Evolutionary conservation across 768 basidiomycete species (phyloP).

Genomic region (Tulasnella sp.): DNA sequence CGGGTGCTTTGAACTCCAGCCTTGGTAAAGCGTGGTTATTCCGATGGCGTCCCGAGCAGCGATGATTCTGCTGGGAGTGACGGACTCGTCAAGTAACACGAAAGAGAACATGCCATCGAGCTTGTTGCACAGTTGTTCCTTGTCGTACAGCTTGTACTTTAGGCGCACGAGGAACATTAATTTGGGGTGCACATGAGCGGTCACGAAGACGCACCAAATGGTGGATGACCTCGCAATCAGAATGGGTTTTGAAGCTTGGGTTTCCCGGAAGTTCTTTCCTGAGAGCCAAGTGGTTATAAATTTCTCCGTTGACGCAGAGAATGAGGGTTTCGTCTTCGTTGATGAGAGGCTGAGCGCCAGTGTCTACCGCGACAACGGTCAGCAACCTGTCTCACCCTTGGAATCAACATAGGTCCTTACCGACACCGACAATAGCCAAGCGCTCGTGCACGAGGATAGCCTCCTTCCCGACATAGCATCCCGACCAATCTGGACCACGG

Average conservation of each 20-base stretch:
- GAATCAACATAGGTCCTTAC: slow-evolving; percentile 49
- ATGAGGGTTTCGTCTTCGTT: slow-evolving; percentile 79
- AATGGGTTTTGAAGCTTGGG: slow-evolving; percentile 91
- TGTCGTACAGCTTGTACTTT: slow-evolving; percentile 26
- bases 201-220: slow-evolving; percentile 60
- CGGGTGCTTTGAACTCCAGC: slow-evolving; percentile 80
- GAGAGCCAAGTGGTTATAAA: slow-evolving; percentile 92
- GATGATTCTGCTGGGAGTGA: slow-evolving; percentile 82
- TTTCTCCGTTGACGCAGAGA: slow-evolving; percentile 96
- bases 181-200: neutral
- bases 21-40: slow-evolving; percentile 98
- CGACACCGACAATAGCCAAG: slow-evolving; percentile 95
- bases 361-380: slow-evolving; percentile 52
- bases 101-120: slow-evolving; percentile 99
- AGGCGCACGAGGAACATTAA: neutral
- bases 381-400: neutral
- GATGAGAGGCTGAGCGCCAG: slow-evolving; percentile 90
- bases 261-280: slow-evolving; percentile 57
- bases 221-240: slow-evolving; percentile 96
- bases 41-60: slow-evolving; percentile 97
- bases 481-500: slow-evolving; percentile 98
- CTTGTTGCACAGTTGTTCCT: slow-evolving; percentile 68
- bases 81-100: slow-evolving; percentile 89
- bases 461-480: slow-evolving; percentile 81
- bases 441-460: slow-evolving; percentile 90